Evolutionary conservation across 148 eudicot species (phyloP).

Genomic region (Fagopyrum tataricum): DNA sequence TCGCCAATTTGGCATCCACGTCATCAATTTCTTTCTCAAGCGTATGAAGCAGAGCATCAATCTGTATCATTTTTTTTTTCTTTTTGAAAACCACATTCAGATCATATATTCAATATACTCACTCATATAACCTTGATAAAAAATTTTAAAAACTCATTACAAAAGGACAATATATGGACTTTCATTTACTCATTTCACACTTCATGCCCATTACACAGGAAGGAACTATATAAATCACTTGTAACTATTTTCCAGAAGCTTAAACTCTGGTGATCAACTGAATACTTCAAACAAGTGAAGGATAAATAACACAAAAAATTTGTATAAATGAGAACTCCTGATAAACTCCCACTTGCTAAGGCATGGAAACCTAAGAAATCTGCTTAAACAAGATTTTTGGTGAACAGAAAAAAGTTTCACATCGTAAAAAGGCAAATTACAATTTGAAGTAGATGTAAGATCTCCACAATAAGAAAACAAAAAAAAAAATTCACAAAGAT

Average conservation of each 20-base stretch:
- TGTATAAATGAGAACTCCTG: background rate
- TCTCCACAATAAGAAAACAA: background rate
- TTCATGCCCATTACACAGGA: background rate
- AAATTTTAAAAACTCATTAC: no score
- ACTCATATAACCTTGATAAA: background rate
- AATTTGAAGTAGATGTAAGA: background rate
- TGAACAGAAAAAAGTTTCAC: background rate
- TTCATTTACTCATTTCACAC: background rate
- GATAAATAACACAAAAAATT: background rate
- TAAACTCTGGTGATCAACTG: background rate
- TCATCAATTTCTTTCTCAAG: constrained; percentile 95
- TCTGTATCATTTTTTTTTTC: no score
- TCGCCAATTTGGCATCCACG: constrained; percentile 93
- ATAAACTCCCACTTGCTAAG: background rate
- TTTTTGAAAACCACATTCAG: constrained; percentile 2
- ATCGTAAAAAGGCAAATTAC: background rate
- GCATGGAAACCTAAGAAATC: background rate
- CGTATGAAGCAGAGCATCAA: constrained; percentile 88
- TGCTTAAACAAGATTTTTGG: background rate
- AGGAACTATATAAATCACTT: background rate
- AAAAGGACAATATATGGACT: background rate
- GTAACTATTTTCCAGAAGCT: background rate
- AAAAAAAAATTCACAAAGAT: background rate
- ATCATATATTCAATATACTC: background rate
- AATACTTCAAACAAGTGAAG: background rate